Percentiles rank a stretch among this genome's conserved stretches.
Evolutionary conservation across 192 early-diverging fungal genomes (phyloP).

Genomic region (Coemansia sp.): DNA sequence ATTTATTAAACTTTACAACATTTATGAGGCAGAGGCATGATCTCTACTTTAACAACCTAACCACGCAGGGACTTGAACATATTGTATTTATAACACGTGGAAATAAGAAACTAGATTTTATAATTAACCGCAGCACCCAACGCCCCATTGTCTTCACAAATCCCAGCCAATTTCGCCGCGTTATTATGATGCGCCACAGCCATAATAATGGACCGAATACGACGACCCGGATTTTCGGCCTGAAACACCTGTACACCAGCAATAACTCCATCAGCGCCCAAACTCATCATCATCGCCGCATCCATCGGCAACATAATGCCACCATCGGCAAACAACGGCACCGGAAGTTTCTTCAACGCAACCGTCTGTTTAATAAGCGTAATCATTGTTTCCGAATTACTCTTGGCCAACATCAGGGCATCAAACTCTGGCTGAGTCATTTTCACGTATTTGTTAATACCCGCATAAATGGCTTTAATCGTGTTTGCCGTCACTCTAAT

Average conservation of each 20-base stretch:
- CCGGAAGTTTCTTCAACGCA: constrained; percentile 63
- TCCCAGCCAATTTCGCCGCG: background rate
- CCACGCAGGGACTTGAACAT: too few relatives aligned
- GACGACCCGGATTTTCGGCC: constrained; percentile 77
- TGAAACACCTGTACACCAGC: constrained; percentile 92
- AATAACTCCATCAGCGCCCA: constrained; percentile 95
- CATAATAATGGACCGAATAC: constrained; percentile 84
- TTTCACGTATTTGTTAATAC: background rate
- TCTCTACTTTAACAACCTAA: too few relatives aligned
- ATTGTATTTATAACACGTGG: too few relatives aligned
- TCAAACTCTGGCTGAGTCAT: background rate
- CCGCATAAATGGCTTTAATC: background rate
- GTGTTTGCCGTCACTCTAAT: background rate
- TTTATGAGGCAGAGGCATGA: too few relatives aligned
- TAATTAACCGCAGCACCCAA: background rate
- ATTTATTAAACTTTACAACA: too few relatives aligned
- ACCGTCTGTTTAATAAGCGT: background rate
- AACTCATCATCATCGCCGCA: constrained; percentile 94
- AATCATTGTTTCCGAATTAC: too few relatives aligned
- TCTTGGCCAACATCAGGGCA: too few relatives aligned
- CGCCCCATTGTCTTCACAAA: background rate
- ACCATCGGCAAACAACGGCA: constrained; percentile 95
- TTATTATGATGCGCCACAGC: constrained; percentile 57
- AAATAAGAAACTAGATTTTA: too few relatives aligned
- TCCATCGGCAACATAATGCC: constrained; percentile 94